Evolutionary conservation across 257 asterid species (phyloP).

Genomic region (Solanum etuberosum): DNA sequence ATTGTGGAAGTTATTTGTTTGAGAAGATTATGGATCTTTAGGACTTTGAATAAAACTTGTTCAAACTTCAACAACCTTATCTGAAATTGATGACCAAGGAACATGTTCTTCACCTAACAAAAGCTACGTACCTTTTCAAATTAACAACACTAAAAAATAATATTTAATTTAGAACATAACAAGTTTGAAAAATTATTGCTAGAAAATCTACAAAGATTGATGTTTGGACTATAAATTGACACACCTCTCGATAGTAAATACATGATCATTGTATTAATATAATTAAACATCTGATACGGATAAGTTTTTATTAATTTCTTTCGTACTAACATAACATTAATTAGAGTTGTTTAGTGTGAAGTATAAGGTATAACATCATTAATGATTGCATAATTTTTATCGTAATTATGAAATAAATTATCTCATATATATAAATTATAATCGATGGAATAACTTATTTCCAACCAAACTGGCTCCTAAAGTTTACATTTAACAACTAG

Average conservation of each 20-base stretch:
- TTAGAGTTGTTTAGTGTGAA: no score
- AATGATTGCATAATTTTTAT: no score
- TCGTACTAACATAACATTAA: background rate
- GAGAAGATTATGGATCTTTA: background rate
- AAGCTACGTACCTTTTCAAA: background rate
- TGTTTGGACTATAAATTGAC: background rate
- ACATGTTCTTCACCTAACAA: background rate
- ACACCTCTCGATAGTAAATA: background rate
- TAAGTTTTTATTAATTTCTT: background rate
- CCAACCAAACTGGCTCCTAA: rapidly evolving
- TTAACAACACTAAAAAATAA: background rate
- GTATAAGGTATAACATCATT: no score
- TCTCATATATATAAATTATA: no score
- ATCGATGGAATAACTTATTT: no score
- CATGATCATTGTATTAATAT: background rate
- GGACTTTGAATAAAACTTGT: background rate
- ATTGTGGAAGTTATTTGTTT: background rate
- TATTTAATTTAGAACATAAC: background rate
- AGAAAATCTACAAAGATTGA: background rate
- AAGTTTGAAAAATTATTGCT: background rate
- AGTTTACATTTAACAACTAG: background rate
- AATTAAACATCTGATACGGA: background rate
- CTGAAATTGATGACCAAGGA: background rate
- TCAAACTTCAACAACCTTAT: background rate
- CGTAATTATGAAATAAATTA: no score